Conservation (phyloP, 2,329 filamentous ascomycete species). For the Botrytis pseudocinerea region DNA sequence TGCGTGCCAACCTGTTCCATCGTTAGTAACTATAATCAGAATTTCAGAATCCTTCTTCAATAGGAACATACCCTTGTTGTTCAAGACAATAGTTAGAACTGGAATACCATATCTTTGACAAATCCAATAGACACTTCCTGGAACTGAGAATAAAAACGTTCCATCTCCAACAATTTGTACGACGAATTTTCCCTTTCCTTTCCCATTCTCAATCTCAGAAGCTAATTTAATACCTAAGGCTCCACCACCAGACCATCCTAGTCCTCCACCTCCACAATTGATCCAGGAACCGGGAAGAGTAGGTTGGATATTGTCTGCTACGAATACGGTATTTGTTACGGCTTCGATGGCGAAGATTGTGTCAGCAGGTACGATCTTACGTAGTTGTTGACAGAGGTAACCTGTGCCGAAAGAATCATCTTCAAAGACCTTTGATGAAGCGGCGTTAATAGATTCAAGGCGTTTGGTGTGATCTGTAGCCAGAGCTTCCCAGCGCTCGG, state of each 20-base stretch:
- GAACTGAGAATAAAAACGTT: conserved; percentile 65
- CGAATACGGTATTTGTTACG: conserved; percentile 68
- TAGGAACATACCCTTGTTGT: conserved; percentile 56
- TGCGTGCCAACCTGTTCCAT: conserved; percentile 60
- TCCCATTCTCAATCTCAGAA: conserved; percentile 48
- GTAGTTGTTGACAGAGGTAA: conserved; percentile 52
- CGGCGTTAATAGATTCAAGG: conserved; percentile 58
- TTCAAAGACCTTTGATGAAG: conserved; percentile 56
- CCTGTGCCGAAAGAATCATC: conserved; percentile 56
- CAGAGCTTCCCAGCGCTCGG: conserved; percentile 54
- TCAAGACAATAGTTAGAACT: conserved; percentile 65
- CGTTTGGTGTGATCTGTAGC: conserved; percentile 58
- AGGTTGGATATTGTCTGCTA: conserved; percentile 70
- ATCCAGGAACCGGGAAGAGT: conserved; percentile 72
- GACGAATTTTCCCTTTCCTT: conserved; percentile 57
- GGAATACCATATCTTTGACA: conserved; percentile 65
- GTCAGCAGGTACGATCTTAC: conserved; percentile 57
- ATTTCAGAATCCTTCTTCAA: background rate
- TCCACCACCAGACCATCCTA: conserved; percentile 78
- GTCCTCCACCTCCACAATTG: conserved; percentile 77
- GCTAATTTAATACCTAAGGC: conserved; percentile 77
- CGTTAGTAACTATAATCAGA: background rate
- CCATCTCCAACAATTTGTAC: conserved; percentile 68
- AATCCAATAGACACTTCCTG: conserved; percentile 69
- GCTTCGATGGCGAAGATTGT: conserved; percentile 78